phyloP scores from a whole-genome alignment of 331 rosid genomes.

The Rosa hybrid region DNA sequence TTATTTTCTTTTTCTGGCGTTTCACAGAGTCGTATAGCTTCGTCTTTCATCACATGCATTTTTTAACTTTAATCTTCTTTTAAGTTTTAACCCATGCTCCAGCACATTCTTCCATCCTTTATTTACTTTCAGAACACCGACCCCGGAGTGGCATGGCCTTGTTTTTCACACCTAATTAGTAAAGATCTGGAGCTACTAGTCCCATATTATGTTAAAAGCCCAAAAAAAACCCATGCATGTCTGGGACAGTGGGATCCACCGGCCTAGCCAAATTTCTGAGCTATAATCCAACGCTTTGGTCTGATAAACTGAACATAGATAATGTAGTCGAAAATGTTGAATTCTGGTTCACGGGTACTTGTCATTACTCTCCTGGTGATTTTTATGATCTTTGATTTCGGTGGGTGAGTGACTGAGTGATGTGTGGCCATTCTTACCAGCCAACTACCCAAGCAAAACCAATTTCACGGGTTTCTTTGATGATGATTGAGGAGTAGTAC shows the following conservation, averaged over 20 bases:
- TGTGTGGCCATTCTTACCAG: not conserved
- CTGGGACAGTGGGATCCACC: not conserved
- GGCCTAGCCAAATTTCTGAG: not conserved
- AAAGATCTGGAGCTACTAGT: not conserved
- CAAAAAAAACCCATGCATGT: not conserved
- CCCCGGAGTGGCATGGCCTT: no score
- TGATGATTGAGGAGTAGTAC: not conserved
- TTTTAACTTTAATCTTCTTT: not conserved
- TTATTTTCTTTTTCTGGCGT: not conserved
- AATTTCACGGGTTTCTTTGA: not conserved
- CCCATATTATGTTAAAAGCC: not conserved
- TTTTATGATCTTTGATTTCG: not conserved
- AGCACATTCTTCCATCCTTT: not conserved
- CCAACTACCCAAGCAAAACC: not conserved
- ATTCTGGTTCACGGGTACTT: conserved; percentile 3
- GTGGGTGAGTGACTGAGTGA: not conserved
- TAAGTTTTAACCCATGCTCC: not conserved
- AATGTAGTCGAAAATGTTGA: not conserved
- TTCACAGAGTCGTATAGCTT: not conserved
- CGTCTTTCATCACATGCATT: conserved; percentile 37
- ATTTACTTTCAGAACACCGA: not conserved
- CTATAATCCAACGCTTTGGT: conserved; percentile 1
- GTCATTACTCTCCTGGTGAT: not conserved
- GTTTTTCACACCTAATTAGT: not conserved
- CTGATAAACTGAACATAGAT: not conserved